Percentiles rank a stretch among this genome's conserved stretches.
Evolutionary conservation across 1,284 basidiomycete genomes (phyloP).

Genomic region (Melampsora larici-populina): DNA sequence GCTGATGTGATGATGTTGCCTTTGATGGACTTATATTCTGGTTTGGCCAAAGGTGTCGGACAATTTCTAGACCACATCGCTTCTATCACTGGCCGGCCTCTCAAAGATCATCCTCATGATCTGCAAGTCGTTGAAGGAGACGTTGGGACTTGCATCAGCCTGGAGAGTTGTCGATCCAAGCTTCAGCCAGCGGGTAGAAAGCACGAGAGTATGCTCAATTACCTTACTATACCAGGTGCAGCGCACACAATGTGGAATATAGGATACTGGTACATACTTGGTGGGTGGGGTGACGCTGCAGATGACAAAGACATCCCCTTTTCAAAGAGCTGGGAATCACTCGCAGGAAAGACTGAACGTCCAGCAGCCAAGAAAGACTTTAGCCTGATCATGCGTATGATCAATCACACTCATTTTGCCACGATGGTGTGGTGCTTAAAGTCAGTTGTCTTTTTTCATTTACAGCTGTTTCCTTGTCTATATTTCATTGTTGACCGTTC

Average conservation of each 20-base stretch:
- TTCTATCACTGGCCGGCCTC: neutral
- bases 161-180: neutral
- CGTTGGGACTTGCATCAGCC: slow-evolving; percentile 1
- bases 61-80: neutral
- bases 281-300: slow-evolving; percentile 7
- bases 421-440: slow-evolving; percentile 7
- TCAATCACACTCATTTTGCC: slow-evolving; percentile 7
- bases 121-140: slow-evolving; percentile 16
- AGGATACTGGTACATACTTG: neutral
- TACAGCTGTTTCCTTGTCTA: too few species aligned
- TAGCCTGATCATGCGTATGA: slow-evolving; percentile 9
- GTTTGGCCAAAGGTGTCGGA: slow-evolving; percentile 12
- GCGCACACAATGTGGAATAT: slow-evolving; percentile 31
- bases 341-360: neutral
- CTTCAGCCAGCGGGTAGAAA: neutral
- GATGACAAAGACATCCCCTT: slow-evolving; percentile 3
- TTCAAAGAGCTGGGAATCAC: slow-evolving; percentile 2
- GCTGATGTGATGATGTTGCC: slow-evolving; percentile 8
- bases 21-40: slow-evolving; percentile 17
- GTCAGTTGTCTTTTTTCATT: neutral
- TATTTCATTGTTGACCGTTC: too few species aligned
- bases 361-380: slow-evolving; percentile 5
- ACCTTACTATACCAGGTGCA: slow-evolving; percentile 17
- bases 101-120: neutral
- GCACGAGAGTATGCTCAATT: slow-evolving; percentile 4